Percentiles rank a stretch among this genome's conserved stretches.
These are phyloP conservation scores for Cutaneotrichosporon dermatis DNA, from an alignment of 1,284 basidiomycete species.

Conservation along the genomic window DNA sequence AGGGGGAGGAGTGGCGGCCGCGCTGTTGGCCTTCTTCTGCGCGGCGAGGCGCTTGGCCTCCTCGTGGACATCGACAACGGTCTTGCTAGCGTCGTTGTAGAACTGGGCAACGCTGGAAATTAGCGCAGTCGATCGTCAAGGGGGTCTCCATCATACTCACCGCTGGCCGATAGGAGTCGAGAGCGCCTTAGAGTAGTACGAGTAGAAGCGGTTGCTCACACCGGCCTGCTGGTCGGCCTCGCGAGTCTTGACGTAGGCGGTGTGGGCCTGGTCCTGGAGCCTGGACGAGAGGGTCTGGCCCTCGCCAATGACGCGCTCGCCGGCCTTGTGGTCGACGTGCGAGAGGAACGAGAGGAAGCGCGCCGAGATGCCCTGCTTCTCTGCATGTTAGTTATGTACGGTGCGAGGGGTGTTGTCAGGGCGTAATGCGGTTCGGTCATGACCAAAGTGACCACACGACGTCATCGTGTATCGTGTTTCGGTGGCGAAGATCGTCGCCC, in stretches of 20 bases:
- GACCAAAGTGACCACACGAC: not conserved
- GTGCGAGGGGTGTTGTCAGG: no score
- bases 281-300: conserved; percentile 64
- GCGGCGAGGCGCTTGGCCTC: conserved; percentile 53
- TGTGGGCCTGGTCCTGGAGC: conserved; percentile 56
- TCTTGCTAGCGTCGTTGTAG: conserved; percentile 68
- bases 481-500: not conserved
- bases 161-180: conserved; percentile 70
- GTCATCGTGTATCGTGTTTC: not conserved
- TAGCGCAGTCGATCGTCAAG: not conserved
- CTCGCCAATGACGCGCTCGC: conserved; percentile 54
- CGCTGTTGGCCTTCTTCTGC: conserved; percentile 18
- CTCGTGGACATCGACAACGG: conserved; percentile 57
- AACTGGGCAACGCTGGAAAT: conserved; percentile 47
- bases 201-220: conserved; percentile 61
- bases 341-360: conserved; percentile 75
- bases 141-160: conserved; percentile 22
- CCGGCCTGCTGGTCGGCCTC: conserved; percentile 77
- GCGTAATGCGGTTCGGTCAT: not conserved
- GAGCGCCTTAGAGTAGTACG: conserved; percentile 75
- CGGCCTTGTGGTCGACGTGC: conserved; percentile 63
- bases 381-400: conserved; percentile 48
- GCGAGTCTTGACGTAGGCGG: conserved; percentile 62
- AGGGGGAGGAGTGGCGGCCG: not conserved
- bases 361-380: conserved; percentile 77